These are phyloP conservation scores for Salvia miltiorrhiza DNA, from an alignment of 257 asterid genomes.

Conservation along the genomic window DNA sequence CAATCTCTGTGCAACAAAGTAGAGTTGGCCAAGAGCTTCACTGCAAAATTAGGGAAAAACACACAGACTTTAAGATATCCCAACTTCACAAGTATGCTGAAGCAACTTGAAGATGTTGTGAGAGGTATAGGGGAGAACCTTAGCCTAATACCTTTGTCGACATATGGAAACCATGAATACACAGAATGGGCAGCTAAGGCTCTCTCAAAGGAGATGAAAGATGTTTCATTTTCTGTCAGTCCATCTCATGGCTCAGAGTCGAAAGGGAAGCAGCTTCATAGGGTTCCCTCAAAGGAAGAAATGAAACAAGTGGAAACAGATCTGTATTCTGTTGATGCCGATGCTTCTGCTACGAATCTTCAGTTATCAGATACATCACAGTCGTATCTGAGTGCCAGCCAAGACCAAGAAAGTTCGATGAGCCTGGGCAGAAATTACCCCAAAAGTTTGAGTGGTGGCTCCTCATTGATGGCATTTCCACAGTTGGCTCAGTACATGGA, in stretches of 20 bases:
- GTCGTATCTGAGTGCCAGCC: slow-evolving; percentile 23
- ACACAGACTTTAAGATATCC: slow-evolving; percentile 16
- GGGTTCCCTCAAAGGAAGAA: slow-evolving; percentile 18
- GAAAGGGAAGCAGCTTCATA: slow-evolving; percentile 19
- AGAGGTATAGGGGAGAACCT: slow-evolving; percentile 56
- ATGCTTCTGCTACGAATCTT: slow-evolving; percentile 36
- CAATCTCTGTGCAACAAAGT: slow-evolving; percentile 40
- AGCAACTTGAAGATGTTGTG: slow-evolving; percentile 49
- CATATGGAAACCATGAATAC: slow-evolving; percentile 43
- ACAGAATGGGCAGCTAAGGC: slow-evolving; percentile 50
- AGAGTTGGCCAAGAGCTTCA: slow-evolving; percentile 39
- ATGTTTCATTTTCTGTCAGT: slow-evolving; percentile 27
- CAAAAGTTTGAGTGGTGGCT: slow-evolving; percentile 24
- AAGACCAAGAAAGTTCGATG: slow-evolving; percentile 26
- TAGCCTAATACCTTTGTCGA: slow-evolving; percentile 37
- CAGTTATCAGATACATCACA: slow-evolving; percentile 27
- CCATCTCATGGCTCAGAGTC: slow-evolving; percentile 17
- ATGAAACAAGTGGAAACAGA: slow-evolving; percentile 42
- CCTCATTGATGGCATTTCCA: slow-evolving; percentile 36
- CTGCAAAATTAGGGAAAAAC: slow-evolving; percentile 29
- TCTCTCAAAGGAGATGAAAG: slow-evolving; percentile 59
- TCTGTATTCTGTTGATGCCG: slow-evolving; percentile 54
- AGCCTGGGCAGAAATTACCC: slow-evolving; percentile 16
- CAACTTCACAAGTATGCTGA: slow-evolving; percentile 30
- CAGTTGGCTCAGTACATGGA: slow-evolving; percentile 59